Base-by-base conservation (phyloP, 768 basidiomycete species). In the Boletales sp. region DNA sequence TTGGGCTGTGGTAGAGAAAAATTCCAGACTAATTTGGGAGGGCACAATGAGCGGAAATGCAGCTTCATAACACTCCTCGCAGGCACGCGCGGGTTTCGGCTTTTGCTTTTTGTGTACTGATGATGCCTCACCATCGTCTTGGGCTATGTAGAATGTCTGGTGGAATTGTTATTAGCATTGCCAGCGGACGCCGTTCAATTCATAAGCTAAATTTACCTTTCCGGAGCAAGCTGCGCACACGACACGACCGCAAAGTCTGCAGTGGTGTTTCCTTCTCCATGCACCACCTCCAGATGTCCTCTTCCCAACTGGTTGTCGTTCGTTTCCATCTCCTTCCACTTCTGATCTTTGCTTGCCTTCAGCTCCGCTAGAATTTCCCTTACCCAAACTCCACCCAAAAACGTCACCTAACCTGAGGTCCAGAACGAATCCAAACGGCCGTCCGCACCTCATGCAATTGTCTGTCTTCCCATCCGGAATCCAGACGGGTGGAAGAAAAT, bases 401-500 rank as follows among this genome's bases (percentile, higher is more conserved):
- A 66, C 55, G 8, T 65, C 62, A 14, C 47, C 51, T n/a, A 67
- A 33, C 37, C 43, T 57, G 36, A 66, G 19, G 42, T 66, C 64
- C 18, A 66, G 51, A 32, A 51, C 67, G 37, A 67, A 87, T 8
- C 87, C 85, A 67, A 94, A 94, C 40, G 77, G 63, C 37, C 79
- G 71, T 6, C 82, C 82, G 60, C 94, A 96, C 10, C 87, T 75
- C 91, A 92, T 93, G 63, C 94, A 96, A 18, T 77, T 74, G 47
- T 80, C 79, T n/a, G 89, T 85, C 65, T 80, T 88, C 51, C 82
- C 79, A 61, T 96, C 91, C 0, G 94, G 91, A 30, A 94, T 84
- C 94, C 94, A 96, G 21, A 95, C 80, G 0, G 94, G 87, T 5
- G 94, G 93, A 2, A 92, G 82, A 73, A 92, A 95, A 66, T 88